These are phyloP conservation scores for Tuber borchii DNA, from an alignment of 495 filamentous ascomycete species.

Conservation along the genomic window DNA sequence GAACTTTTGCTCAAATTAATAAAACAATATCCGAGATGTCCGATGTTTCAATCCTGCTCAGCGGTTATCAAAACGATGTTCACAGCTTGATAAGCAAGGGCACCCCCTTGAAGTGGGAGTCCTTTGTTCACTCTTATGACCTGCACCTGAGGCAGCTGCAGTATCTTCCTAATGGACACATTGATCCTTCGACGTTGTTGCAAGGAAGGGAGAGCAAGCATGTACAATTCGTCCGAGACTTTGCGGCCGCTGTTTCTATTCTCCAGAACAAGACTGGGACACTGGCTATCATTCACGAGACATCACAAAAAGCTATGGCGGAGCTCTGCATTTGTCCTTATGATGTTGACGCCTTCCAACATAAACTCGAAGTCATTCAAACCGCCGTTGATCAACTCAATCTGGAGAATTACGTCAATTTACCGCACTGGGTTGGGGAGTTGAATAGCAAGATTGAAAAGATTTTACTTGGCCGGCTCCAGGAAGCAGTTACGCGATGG, in stretches of 20 bases:
- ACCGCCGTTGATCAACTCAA: constrained; percentile 89
- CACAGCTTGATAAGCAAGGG: constrained; percentile 76
- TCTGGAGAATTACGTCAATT: constrained; percentile 87
- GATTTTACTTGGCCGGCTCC: constrained; percentile 67
- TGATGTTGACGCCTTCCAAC: constrained; percentile 64
- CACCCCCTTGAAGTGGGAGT: constrained; percentile 86
- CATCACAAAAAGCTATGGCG: constrained; percentile 68
- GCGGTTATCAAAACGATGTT: constrained; percentile 82
- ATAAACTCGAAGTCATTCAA: constrained; percentile 77
- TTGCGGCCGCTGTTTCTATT: constrained; percentile 72
- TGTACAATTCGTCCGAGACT: constrained; percentile 90
- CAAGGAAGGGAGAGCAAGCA: constrained; percentile 76
- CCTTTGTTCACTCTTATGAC: constrained; percentile 94
- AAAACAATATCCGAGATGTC: constrained; percentile 74
- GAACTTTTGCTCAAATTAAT: constrained; percentile 79
- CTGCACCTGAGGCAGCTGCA: constrained; percentile 65
- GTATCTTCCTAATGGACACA: constrained; percentile 54
- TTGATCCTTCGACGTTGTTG: constrained; percentile 53
- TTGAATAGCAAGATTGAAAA: constrained; percentile 77
- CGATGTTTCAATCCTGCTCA: constrained; percentile 76
- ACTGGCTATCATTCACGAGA: constrained; percentile 70
- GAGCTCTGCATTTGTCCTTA: constrained; percentile 86
- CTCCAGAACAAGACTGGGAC: constrained; percentile 79
- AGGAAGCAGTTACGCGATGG: constrained; percentile 75
- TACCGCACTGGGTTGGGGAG: constrained; percentile 76